Evolutionary conservation across 2,329 filamentous ascomycete species (phyloP).

Genomic region (Proliferodiscus dingleyae): DNA sequence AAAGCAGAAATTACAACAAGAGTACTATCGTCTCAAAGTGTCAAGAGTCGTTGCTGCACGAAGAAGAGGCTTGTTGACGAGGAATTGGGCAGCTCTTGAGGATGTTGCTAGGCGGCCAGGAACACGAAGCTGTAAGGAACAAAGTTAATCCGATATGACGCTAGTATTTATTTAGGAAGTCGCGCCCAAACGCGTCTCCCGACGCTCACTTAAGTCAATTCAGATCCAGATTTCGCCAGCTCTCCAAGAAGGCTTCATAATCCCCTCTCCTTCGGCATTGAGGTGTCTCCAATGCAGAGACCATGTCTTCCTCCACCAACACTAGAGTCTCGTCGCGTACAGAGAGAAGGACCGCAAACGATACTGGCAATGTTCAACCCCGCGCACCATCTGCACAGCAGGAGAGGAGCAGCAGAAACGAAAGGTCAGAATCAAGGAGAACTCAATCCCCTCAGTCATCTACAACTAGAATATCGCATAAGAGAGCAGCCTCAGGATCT

Average conservation of each 20-base stretch:
- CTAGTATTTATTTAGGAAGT: neutral
- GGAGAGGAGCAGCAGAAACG: slow-evolving; percentile 18
- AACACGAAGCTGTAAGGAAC: slow-evolving; percentile 12
- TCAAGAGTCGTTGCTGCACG: neutral
- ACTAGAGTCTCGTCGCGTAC: slow-evolving; percentile 27
- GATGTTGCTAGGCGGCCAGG: slow-evolving; percentile 14
- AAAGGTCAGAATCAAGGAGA: slow-evolving; percentile 24
- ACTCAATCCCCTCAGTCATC: slow-evolving; percentile 26
- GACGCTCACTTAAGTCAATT: slow-evolving; percentile 5
- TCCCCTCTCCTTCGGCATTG: neutral
- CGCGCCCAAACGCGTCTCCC: slow-evolving; percentile 1
- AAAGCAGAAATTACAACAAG: slow-evolving; percentile 2
- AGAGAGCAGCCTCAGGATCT: slow-evolving; percentile 52
- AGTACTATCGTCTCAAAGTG: neutral
- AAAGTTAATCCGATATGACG: slow-evolving; percentile 1
- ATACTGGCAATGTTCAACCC: slow-evolving; percentile 28
- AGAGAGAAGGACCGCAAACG: slow-evolving; percentile 27
- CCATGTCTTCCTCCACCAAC: slow-evolving; percentile 32
- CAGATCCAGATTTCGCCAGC: slow-evolving; percentile 4
- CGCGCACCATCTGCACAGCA: slow-evolving; percentile 26
- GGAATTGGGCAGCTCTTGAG: slow-evolving; percentile 5
- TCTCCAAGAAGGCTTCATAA: neutral
- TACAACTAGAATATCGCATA: slow-evolving; percentile 39
- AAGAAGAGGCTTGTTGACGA: neutral
- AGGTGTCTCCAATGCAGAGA: slow-evolving; percentile 23